Evolutionary conservation across 75 land plant species (phyloP).

Genomic region (Pinus taeda): DNA sequence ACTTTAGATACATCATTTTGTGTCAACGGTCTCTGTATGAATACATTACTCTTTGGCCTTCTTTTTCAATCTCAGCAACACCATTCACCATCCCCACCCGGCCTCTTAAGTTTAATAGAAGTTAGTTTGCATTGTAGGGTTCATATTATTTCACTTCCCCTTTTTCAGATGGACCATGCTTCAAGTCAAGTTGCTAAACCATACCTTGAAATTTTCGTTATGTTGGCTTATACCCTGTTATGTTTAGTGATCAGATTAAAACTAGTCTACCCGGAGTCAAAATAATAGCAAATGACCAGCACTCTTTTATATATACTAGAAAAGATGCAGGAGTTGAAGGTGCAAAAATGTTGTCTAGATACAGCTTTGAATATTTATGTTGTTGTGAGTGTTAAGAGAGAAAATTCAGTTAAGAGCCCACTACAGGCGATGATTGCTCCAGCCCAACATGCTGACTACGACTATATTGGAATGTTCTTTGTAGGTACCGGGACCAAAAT

Average conservation of each 20-base stretch:
- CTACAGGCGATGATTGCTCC: not conserved
- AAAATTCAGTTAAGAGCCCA: not conserved
- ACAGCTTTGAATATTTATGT: not conserved
- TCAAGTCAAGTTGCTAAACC: not conserved
- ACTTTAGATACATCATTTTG: not conserved
- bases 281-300: not conserved
- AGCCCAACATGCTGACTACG: not conserved
- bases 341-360: not conserved
- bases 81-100: not conserved
- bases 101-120: not conserved
- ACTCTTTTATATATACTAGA: not conserved
- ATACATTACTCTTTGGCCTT: not conserved
- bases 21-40: not conserved
- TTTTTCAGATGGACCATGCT: not conserved
- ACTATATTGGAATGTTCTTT: not conserved
- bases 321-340: not conserved
- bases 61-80: not conserved
- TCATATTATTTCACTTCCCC: not conserved
- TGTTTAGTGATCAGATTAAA: not conserved
- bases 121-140: not conserved
- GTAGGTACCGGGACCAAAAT: constrained; percentile 72
- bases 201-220: not conserved
- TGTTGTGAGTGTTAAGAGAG: not conserved
- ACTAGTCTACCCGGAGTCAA: not conserved
- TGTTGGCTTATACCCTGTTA: not conserved